A percentile compares a stretch with the other conserved stretches of the same genome.
Evolutionary conservation across 2,329 filamentous ascomycete species (phyloP).

Genomic region (Didymella arachidicola): DNA sequence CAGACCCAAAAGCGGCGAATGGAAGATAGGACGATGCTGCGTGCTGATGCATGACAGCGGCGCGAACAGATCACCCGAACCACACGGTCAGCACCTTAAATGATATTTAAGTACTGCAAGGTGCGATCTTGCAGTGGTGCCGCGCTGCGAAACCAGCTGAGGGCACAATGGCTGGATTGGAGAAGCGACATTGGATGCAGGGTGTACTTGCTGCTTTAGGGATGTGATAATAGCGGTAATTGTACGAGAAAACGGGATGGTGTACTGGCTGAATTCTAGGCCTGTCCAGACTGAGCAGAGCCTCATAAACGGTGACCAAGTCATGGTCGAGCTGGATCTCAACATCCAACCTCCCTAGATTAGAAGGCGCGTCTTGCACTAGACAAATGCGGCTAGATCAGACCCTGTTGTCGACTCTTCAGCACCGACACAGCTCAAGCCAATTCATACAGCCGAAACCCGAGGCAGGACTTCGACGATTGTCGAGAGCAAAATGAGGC

Average conservation of each 20-base stretch:
- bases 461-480: conserved; percentile 5
- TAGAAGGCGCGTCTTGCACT: background rate
- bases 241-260: background rate
- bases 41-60: conserved; percentile 6
- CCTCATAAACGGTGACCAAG: background rate
- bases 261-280: background rate
- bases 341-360: background rate
- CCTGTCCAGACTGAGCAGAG: background rate
- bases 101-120: background rate
- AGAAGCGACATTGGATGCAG: background rate
- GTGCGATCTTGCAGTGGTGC: background rate
- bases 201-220: background rate
- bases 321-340: background rate
- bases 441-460: conserved; percentile 1
- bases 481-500: conserved; percentile 3
- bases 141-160: background rate
- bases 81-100: background rate
- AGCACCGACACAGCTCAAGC: conserved; percentile 4
- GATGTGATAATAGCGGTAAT: background rate
- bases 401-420: conserved; percentile 10
- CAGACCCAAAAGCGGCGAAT: background rate
- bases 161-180: background rate
- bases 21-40: background rate
- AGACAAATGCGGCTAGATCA: background rate
- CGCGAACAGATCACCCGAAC: conserved; percentile 4